Percentiles rank a stretch among this genome's conserved stretches.
These are phyloP conservation scores for Carex myosuroides DNA, from an alignment of 176 grass and related monocot species.

Conservation along the genomic window DNA sequence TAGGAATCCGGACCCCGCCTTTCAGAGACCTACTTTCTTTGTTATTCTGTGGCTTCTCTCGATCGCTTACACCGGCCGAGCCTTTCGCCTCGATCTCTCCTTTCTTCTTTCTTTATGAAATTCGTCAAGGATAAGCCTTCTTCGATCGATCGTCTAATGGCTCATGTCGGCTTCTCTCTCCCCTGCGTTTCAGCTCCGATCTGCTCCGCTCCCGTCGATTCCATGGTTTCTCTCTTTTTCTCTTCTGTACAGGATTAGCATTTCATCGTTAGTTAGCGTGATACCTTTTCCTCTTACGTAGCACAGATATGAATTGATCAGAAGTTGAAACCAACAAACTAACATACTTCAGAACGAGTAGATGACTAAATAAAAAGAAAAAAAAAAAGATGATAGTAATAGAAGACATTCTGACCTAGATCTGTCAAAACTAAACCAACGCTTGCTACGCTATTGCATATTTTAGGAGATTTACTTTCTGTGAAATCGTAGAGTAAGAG, in stretches of 20 bases:
- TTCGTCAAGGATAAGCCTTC: not conserved
- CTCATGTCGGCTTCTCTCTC: not conserved
- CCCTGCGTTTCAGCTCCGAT: not conserved
- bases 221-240: slow-evolving; percentile 1
- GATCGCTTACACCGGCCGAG: not conserved
- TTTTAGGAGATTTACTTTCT: not conserved
- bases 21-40: not conserved
- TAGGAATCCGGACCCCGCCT: not conserved
- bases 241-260: not conserved
- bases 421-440: not conserved
- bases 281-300: not conserved
- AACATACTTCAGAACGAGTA: not conserved
- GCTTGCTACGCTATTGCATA: not conserved
- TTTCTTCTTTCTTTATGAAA: not conserved
- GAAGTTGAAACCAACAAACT: not conserved
- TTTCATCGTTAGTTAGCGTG: not conserved
- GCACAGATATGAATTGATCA: not conserved
- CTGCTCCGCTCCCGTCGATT: not conserved
- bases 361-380: not conserved
- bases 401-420: not conserved
- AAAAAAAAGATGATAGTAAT: not conserved
- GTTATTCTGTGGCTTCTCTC: not conserved
- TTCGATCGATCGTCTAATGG: not conserved
- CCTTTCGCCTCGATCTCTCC: not conserved
- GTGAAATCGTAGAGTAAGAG: not conserved